Evolutionary conservation across 2,329 filamentous ascomycete species (phyloP), one percentile per base, ranked within the genome.

Genomic region (Apiospora malaysiana): DNA sequence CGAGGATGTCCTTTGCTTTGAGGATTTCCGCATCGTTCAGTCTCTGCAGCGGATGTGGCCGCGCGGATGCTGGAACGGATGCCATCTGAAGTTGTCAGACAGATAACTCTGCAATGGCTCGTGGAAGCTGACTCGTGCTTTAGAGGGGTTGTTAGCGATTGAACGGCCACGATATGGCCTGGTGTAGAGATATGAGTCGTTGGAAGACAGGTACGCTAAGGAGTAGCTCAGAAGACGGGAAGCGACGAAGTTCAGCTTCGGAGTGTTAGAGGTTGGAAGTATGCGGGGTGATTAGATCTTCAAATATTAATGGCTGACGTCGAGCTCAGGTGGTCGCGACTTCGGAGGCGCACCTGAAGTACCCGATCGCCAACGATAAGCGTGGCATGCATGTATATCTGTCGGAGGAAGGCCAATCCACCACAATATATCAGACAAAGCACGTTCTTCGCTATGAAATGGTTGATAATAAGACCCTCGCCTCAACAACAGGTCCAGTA

Each of bases 1-100:
- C 63, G 67, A 78, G 74, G 42, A 76, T 46, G 65, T 76, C 70
- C 69, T 78, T 75, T 49, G 78, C 78, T 51, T 73, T 74, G 5
- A 73, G 66, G 8, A 79, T 63, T 72, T 80, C 78, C 16, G 75
- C 74, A 5, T 75, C 68, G 5, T 76, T 74, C 68, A 79, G 77
- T 21, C 77, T 77, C 68, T 77, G 75, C 67, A 80, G 65, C 18
- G 78, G 78, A 47, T 80, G 78, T 68, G 74, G 73, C 21, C 72
- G 68, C 37, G 37, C n/a, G 4, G 68, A 14, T 12, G 56, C 32
- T n/a, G 32, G n/a, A 40, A 10, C 18, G 9, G 56, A 63, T 10
- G 56, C 56, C 56, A 63, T 63, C 27, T 40, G 32, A 63, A 63
- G 21, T 63, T 63, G 18, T 6, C 56, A 6, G 56, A 21, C 32